Conservation (phyloP, 352 stramenopile genomes). For the Peronospora belbahrii region DNA sequence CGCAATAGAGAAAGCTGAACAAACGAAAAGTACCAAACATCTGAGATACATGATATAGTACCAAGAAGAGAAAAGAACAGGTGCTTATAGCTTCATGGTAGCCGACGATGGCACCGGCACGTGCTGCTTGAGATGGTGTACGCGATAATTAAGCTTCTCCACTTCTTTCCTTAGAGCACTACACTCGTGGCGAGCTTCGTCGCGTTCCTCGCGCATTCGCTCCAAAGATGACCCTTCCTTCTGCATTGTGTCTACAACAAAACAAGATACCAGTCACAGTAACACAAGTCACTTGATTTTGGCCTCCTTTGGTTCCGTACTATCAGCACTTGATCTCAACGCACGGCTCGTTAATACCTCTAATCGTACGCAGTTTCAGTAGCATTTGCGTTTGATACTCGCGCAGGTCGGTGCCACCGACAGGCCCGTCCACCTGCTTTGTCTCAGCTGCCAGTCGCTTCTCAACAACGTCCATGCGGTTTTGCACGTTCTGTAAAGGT, state of each 20-base stretch:
- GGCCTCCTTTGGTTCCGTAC: neutral
- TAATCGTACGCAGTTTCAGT: conserved; percentile 48
- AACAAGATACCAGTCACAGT: neutral
- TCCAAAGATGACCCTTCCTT: conserved; percentile 53
- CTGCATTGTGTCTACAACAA: conserved; percentile 49
- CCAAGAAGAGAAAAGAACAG: neutral
- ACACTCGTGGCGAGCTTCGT: conserved; percentile 46
- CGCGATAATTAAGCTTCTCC: conserved; percentile 71
- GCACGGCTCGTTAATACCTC: conserved; percentile 17
- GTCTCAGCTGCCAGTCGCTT: conserved; percentile 28
- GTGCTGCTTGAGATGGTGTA: conserved; percentile 70
- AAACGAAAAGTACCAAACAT: neutral
- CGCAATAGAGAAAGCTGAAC: too few relatives aligned
- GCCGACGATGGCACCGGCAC: conserved; percentile 33
- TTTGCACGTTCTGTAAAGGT: conserved; percentile 34
- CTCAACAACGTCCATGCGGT: conserved; percentile 40
- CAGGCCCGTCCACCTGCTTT: conserved; percentile 41
- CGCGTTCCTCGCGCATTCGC: conserved; percentile 54
- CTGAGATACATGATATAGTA: conserved; percentile 5
- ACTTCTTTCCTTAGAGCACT: conserved; percentile 65
- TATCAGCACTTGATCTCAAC: neutral
- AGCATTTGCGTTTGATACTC: conserved; percentile 65
- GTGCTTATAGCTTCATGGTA: conserved; percentile 16
- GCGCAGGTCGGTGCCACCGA: conserved; percentile 53
- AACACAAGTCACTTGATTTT: neutral